phyloP scores from a whole-genome alignment of 75 land plant species.

The Pinus albicaulis region DNA sequence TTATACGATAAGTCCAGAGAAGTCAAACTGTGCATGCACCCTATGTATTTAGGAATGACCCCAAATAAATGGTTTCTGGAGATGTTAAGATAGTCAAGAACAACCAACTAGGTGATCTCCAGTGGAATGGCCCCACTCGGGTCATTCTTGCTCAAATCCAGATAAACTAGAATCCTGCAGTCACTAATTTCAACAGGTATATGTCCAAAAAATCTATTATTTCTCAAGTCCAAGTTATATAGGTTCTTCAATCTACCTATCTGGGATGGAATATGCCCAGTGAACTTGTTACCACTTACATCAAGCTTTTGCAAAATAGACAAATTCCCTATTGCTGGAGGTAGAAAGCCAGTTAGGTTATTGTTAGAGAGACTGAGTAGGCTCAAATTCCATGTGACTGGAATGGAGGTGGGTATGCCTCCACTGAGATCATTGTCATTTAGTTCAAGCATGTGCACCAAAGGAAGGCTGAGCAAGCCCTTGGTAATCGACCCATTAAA shows the following conservation, averaged over 20 bases:
- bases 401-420: slow-evolving; percentile 25
- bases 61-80: slow-evolving; percentile 53
- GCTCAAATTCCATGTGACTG: slow-evolving; percentile 18
- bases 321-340: slow-evolving; percentile 44
- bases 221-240: slow-evolving; percentile 45
- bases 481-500: slow-evolving; percentile 60
- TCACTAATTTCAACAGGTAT: slow-evolving; percentile 53
- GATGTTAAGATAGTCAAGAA: slow-evolving; percentile 51
- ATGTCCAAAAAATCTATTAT: slow-evolving; percentile 56
- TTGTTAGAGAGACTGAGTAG: slow-evolving; percentile 53
- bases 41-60: slow-evolving; percentile 50
- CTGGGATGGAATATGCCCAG: slow-evolving; percentile 49
- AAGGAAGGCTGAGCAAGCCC: slow-evolving; percentile 57
- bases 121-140: slow-evolving; percentile 56
- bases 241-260: slow-evolving; percentile 28
- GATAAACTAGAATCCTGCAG: slow-evolving; percentile 32
- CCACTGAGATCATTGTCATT: slow-evolving; percentile 67
- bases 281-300: slow-evolving; percentile 50
- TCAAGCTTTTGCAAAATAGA: slow-evolving; percentile 35
- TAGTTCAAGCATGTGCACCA: slow-evolving; percentile 38
- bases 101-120: slow-evolving; percentile 28
- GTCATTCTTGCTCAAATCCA: slow-evolving; percentile 59
- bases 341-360: slow-evolving; percentile 36
- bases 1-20: slow-evolving; percentile 49
- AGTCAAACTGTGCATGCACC: slow-evolving; percentile 31